These are phyloP conservation scores for Schizophyllum commune DNA, from an alignment of 1,284 basidiomycete genomes.

Conservation along the genomic window DNA sequence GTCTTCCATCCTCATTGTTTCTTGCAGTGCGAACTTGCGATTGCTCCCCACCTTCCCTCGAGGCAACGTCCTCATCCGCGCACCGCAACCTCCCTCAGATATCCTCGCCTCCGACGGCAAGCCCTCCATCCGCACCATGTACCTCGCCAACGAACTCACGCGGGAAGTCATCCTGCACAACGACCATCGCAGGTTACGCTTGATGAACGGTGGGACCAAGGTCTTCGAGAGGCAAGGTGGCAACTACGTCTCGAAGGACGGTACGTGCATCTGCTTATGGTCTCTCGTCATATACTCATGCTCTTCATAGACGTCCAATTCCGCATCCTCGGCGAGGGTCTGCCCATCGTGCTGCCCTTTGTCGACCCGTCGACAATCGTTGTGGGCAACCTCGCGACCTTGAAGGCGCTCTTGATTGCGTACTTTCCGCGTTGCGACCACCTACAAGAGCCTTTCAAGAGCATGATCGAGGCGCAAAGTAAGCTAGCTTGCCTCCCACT, in stretches of 20 bases:
- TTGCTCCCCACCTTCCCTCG: conserved; percentile 72
- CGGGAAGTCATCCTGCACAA: conserved; percentile 77
- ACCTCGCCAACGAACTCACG: conserved; percentile 84
- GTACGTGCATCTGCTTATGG: neutral
- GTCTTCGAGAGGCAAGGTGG: conserved; percentile 67
- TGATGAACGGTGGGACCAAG: conserved; percentile 91
- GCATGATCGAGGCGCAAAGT: conserved; percentile 44
- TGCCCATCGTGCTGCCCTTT: conserved; percentile 78
- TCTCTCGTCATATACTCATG: neutral
- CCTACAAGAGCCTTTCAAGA: conserved; percentile 55
- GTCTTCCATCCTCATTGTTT: neutral
- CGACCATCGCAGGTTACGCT: conserved; percentile 78
- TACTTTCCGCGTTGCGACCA: conserved; percentile 72
- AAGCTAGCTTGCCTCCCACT: conserved; percentile 13
- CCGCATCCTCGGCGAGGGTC: conserved; percentile 79
- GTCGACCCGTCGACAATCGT: conserved; percentile 61
- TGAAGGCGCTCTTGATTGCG: conserved; percentile 63
- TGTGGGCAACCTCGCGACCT: conserved; percentile 45
- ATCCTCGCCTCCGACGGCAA: conserved; percentile 41
- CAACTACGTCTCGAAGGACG: conserved; percentile 28
- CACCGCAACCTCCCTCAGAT: conserved; percentile 33
- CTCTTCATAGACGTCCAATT: conserved; percentile 45
- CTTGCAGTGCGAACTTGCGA: conserved; percentile 61
- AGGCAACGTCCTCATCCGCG: conserved; percentile 80
- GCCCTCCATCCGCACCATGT: conserved; percentile 68